Evolutionary conservation across 805 yeast genomes (phyloP), one percentile per base, ranked within the genome.

Genomic region (Spathaspora arborariae): DNA sequence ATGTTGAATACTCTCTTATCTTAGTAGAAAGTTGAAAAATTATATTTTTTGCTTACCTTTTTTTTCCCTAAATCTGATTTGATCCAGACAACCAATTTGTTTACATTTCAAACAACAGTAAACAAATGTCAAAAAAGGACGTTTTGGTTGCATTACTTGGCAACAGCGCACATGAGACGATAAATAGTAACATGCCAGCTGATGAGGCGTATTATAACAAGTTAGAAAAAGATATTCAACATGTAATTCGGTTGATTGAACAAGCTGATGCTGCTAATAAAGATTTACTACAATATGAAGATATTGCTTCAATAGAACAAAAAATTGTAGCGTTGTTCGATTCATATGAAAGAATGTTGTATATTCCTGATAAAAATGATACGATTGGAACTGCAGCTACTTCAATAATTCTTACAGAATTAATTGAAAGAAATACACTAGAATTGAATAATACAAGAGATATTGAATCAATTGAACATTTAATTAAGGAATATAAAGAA

Each of bases 301-400:
- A 40, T 11, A 24, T 36, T 21, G n/a, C 20, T 7, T 18, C 39
- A 2, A 18, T 34, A 20, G 52, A 54, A 38, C 44, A 45, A 22
- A 45, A 51, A 11, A 48, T 60, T 4, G 46, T 57, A 26, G 67
- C 65, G 4, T 46, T 57, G 15, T 46, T 48, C 26, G 54, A 53
- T 6, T 37, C 58, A 9, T 58, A 53, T 40, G 45, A 47, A 5
- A 56, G 49, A 20, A 42, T 66, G 2, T 61, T 65, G 2, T 66
- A 57, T 42, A 46, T 51, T 15, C 60, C 64, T 3, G 62, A 56
- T 33, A 63, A 62, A 47, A 59, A 57, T 42, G 70, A 64, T 33
- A 60, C 59, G 15, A 57, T 65, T 18, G 59, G 58, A 5, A 54
- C 57, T 13, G 64, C 66, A 13, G 47, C 58, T 10, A 61, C 70